Evolutionary conservation across 345 rosid genomes (phyloP).

Genomic region (Dipteronia sinensis): DNA sequence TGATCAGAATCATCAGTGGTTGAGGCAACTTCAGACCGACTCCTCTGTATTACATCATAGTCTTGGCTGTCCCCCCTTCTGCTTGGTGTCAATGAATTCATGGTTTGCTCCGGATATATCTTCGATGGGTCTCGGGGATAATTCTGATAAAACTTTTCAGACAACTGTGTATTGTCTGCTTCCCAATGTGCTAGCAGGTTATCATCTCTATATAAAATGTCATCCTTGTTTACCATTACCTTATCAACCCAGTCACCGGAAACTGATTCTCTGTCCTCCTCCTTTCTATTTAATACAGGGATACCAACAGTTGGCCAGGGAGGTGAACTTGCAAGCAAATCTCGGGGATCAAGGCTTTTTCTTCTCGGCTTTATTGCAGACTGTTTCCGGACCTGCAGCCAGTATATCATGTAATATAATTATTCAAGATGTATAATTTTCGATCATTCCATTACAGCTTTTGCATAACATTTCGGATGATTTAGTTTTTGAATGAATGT

Average conservation of each 20-base stretch:
- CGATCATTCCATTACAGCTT: not conserved
- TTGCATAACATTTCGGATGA: not conserved
- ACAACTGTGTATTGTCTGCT: slow-evolving; percentile 41
- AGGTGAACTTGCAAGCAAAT: slow-evolving; percentile 58
- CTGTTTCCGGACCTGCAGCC: slow-evolving; percentile 37
- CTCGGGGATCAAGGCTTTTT: slow-evolving; percentile 70
- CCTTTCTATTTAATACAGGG: slow-evolving; percentile 43
- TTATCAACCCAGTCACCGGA: slow-evolving; percentile 79
- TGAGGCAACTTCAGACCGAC: slow-evolving; percentile 29
- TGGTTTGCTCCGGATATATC: slow-evolving; percentile 43
- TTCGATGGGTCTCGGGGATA: slow-evolving; percentile 34
- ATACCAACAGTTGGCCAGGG: slow-evolving; percentile 56
- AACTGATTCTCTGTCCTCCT: slow-evolving; percentile 55
- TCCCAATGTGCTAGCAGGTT: slow-evolving; percentile 35
- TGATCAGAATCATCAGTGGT: slow-evolving; percentile 59
- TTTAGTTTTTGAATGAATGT: not conserved
- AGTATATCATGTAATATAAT: not conserved
- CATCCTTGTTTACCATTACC: slow-evolving; percentile 58
- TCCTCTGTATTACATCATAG: slow-evolving; percentile 41
- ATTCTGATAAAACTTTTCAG: slow-evolving; percentile 25
- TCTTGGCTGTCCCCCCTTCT: slow-evolving; percentile 54
- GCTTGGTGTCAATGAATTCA: slow-evolving; percentile 26
- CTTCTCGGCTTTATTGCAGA: slow-evolving; percentile 54
- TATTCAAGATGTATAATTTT: not conserved
- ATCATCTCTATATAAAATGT: slow-evolving; percentile 41